phyloP scores from a whole-genome alignment of 768 basidiomycete genomes.

The Lactarius psammicola region DNA sequence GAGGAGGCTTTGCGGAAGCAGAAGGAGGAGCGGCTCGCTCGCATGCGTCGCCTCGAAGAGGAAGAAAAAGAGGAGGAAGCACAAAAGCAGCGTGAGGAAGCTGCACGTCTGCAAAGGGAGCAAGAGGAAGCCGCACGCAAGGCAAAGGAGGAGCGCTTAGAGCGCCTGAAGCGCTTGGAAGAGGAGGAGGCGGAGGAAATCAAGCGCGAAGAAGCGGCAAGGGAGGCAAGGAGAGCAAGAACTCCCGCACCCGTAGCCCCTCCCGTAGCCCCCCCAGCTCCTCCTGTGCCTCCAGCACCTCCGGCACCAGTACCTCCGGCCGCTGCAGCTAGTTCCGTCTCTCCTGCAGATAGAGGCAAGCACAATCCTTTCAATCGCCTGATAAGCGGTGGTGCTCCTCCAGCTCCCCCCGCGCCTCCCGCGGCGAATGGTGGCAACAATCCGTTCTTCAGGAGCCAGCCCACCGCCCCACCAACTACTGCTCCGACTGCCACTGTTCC shows the following conservation, averaged over 20 bases:
- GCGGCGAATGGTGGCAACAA: conserved; percentile 56
- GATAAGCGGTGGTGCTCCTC: conserved; percentile 47
- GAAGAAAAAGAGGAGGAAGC: conserved; percentile 59
- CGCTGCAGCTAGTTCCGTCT: conserved; percentile 36
- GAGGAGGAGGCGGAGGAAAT: conserved; percentile 27
- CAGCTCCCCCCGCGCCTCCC: conserved; percentile 38
- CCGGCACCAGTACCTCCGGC: conserved; percentile 43
- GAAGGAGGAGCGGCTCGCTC: conserved; percentile 66
- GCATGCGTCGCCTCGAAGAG: conserved; percentile 65
- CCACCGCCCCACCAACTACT: conserved; percentile 33
- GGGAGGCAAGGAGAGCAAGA: conserved; percentile 32
- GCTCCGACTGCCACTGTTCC: conserved; percentile 33
- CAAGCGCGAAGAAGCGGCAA: conserved; percentile 20
- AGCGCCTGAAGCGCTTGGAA: conserved; percentile 21
- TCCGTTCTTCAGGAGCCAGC: conserved; percentile 66
- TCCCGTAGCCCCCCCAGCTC: conserved; percentile 35
- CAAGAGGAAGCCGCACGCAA: conserved; percentile 29
- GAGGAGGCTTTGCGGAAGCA: conserved; percentile 73
- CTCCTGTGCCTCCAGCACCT: conserved; percentile 34
- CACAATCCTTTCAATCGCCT: conserved; percentile 83
- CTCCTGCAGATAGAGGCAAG: conserved; percentile 48
- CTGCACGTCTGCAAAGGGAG: conserved; percentile 35
- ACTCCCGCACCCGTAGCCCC: conserved; percentile 46
- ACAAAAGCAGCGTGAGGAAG: conserved; percentile 41
- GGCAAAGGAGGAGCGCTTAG: conserved; percentile 22